phyloP scores from a whole-genome alignment of 2,329 filamentous ascomycete genomes.

The Paecilomyces formosus region DNA sequence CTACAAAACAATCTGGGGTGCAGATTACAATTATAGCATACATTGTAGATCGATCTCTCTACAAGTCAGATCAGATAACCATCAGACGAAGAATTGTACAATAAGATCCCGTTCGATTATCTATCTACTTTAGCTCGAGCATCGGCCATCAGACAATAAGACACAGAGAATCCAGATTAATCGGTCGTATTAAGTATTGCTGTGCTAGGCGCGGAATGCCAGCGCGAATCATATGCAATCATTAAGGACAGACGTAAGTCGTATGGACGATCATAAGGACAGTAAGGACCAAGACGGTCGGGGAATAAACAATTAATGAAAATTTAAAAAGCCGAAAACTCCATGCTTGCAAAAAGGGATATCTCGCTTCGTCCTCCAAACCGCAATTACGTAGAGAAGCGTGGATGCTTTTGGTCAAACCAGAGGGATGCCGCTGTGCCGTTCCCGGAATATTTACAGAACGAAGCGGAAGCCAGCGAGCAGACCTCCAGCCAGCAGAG shows the following conservation, averaged over 20 bases:
- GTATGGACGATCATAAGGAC: constrained; percentile 6
- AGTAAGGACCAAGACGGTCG: not conserved
- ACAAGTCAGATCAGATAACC: too few relatives aligned
- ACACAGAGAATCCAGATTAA: not conserved
- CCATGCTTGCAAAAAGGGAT: not conserved
- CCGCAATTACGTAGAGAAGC: not conserved
- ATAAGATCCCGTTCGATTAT: too few relatives aligned
- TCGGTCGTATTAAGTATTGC: not conserved
- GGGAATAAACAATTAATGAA: constrained; percentile 1
- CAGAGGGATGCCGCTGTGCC: not conserved
- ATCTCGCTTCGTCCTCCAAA: not conserved
- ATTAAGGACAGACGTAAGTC: constrained; percentile 8
- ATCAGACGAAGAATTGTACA: too few relatives aligned
- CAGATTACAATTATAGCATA: too few relatives aligned
- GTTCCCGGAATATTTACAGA: constrained; percentile 37
- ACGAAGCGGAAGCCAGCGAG: constrained; percentile 51
- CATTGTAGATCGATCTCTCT: too few relatives aligned
- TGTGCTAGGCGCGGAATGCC: not conserved
- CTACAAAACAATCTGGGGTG: too few relatives aligned
- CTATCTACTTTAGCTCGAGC: too few relatives aligned
- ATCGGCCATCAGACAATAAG: not conserved
- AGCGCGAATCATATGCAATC: constrained; percentile 2
- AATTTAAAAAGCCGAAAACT: not conserved
- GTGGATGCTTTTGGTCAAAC: not conserved
- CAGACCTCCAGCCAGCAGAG: constrained; percentile 46